Conservation (phyloP, 75 land plant species). For the Pinus albicaulis region DNA sequence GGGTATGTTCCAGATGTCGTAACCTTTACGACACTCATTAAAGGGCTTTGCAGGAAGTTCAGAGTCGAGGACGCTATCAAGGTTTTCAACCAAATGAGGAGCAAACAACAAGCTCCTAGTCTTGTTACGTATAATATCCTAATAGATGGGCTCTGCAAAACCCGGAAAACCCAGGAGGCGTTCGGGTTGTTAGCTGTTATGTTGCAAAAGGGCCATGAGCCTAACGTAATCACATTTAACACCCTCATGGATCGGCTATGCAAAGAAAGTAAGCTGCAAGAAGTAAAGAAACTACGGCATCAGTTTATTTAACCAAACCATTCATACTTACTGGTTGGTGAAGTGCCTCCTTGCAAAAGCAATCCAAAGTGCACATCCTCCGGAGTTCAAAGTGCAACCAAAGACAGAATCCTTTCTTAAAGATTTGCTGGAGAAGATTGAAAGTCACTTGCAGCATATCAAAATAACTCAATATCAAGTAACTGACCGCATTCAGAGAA, state of each 20-base stretch:
- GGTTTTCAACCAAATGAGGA: not conserved
- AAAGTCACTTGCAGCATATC: too few relatives aligned
- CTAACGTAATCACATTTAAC: constrained; percentile 20
- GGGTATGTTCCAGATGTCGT: constrained; percentile 14
- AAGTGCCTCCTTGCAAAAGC: too few relatives aligned
- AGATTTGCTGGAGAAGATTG: too few relatives aligned
- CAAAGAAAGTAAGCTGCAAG: too few relatives aligned
- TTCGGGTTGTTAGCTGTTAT: constrained; percentile 15
- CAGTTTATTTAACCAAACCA: too few relatives aligned
- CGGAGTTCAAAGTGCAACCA: too few relatives aligned
- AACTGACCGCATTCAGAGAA: too few relatives aligned
- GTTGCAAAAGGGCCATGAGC: constrained; percentile 11
- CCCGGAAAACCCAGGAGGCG: not conserved
- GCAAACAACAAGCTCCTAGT: constrained; percentile 10
- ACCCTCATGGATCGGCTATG: constrained; percentile 23
- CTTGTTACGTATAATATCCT: constrained; percentile 11
- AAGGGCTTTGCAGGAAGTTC: constrained; percentile 10
- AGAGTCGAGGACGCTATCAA: constrained; percentile 2
- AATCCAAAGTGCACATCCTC: too few relatives aligned
- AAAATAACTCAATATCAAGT: too few relatives aligned
- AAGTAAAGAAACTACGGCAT: too few relatives aligned
- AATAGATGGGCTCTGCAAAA: constrained; percentile 7
- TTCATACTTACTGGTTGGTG: too few relatives aligned
- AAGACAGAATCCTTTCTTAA: too few relatives aligned
- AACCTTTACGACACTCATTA: constrained; percentile 29